Base-by-base conservation (phyloP, 768 basidiomycete species). In the Hypholoma fasciculare region DNA sequence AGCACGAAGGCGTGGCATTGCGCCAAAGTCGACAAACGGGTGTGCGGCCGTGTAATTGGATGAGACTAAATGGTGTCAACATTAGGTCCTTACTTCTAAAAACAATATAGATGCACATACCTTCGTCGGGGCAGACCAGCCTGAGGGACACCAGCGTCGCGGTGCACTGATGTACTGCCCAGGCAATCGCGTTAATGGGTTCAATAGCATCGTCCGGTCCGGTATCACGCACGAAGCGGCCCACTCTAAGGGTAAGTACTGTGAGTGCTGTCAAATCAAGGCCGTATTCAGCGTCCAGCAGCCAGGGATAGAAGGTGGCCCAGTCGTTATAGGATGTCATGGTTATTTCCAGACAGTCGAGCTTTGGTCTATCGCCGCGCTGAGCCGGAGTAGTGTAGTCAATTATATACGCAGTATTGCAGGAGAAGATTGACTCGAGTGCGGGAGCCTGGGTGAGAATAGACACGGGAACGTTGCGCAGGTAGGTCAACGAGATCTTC, bases 301-400 rank as follows among this genome's bases (percentile, higher is more conserved):
- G n/a, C 57, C 58, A 59, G n/a, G 55, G 56, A 47, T 59, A 53
- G 8, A 62, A 54, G 26, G 55, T 42, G 6, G 44, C 14, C 61
- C 61, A 62, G 3, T 59, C 61, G 34, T 53, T 34, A 7, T n/a
- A 46, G 14, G 48, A 26, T 2, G 47, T 49, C 19, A 52, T 46
- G 7, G 11, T 39, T 2, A 55, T 44, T 20, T 49, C 38, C 26
- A 60, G 37, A 37, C 27, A 43, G 26, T 54, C 38, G 34, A 60
- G 17, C 19, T 30, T 16, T 7, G 56, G 50, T 9, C 17, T 54
- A 2, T 13, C 26, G 16, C 42, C 37, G 17, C 20, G 26, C 14
- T 2, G 6, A 14, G 19, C 27, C 23, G 14, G 27, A 5, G 49
- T 17, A 30, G 43, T 37, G 14, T n/a, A 46, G n/a, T 57, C 20